Percentiles rank a stretch among this genome's conserved stretches.
phyloP scores from a whole-genome alignment of 2,329 filamentous ascomycete species.

The Onygenales sp. region DNA sequence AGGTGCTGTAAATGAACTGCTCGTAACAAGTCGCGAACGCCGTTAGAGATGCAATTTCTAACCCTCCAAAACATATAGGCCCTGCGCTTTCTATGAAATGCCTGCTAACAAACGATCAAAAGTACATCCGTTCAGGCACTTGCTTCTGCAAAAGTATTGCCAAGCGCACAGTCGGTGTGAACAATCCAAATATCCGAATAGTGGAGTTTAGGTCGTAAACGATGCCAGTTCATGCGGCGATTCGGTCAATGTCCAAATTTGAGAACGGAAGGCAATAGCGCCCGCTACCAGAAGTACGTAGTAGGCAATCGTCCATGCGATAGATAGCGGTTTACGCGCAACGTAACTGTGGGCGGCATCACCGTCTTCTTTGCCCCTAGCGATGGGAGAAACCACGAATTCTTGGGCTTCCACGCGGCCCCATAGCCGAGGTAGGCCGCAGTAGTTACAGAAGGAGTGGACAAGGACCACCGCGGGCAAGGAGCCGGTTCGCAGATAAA shows the following conservation, averaged over 20 bases:
- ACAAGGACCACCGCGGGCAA: slow-evolving; percentile 64
- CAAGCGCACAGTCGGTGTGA: no score
- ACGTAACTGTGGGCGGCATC: slow-evolving; percentile 16
- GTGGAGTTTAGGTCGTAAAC: slow-evolving; percentile 12
- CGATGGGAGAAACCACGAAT: slow-evolving; percentile 18
- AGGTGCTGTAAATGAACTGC: no score
- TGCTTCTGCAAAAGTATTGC: no score
- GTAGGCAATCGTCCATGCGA: slow-evolving; percentile 66
- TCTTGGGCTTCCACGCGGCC: slow-evolving; percentile 54
- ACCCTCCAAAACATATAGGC: no score
- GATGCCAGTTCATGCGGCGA: slow-evolving; percentile 28
- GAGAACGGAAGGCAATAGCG: slow-evolving; percentile 59
- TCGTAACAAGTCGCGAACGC: no score
- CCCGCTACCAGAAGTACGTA: slow-evolving; percentile 68
- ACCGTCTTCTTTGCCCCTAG: slow-evolving; percentile 33
- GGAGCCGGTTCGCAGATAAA: slow-evolving; percentile 78
- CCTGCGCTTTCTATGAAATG: no score
- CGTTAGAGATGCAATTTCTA: no score
- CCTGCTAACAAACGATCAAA: no score
- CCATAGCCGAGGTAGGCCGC: slow-evolving; percentile 81
- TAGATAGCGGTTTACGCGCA: slow-evolving; percentile 24
- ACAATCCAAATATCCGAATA: not conserved
- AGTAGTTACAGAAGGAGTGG: slow-evolving; percentile 86
- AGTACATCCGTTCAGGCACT: no score
- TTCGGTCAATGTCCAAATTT: slow-evolving; percentile 64